These are phyloP conservation scores for Suhomyces sp. DNA, from an alignment of 805 yeast species.

Conservation along the genomic window DNA sequence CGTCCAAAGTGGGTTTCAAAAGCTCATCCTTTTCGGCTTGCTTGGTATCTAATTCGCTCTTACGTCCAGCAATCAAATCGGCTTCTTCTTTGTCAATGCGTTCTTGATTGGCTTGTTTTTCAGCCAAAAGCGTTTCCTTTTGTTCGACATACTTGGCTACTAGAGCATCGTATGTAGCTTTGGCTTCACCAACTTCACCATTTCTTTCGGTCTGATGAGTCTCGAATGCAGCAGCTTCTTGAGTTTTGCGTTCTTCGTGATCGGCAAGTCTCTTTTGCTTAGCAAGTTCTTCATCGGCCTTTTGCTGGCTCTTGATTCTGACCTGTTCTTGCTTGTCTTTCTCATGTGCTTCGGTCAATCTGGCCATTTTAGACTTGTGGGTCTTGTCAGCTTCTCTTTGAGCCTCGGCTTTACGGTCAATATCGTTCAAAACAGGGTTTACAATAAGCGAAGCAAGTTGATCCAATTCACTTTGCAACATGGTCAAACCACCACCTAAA, in stretches of 20 bases:
- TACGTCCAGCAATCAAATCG: conserved; percentile 43
- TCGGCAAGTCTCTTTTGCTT: conserved; percentile 31
- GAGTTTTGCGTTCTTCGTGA: conserved; percentile 30
- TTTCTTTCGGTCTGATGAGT: conserved; percentile 30
- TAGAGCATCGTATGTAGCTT: conserved; percentile 30
- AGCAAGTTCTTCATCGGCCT: conserved; percentile 34
- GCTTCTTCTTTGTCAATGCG: conserved; percentile 43
- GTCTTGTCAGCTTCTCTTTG: conserved; percentile 55
- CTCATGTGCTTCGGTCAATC: conserved; percentile 30
- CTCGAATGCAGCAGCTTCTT: conserved; percentile 26
- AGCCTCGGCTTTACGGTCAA: conserved; percentile 62
- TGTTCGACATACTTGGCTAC: conserved; percentile 38
- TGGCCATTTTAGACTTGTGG: conserved; percentile 32
- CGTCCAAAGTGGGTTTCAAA: conserved; percentile 53
- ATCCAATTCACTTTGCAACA: conserved; percentile 74
- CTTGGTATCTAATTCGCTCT: conserved; percentile 44
- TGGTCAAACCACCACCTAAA: conserved; percentile 84
- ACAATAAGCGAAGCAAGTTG: conserved; percentile 77
- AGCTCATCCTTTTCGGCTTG: conserved; percentile 54
- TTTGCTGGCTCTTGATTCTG: conserved; percentile 31
- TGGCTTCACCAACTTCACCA: conserved; percentile 28
- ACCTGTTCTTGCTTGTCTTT: conserved; percentile 28
- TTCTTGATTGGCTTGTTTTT: conserved; percentile 47
- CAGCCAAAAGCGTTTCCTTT: conserved; percentile 41
- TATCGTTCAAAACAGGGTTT: conserved; percentile 75